Percentiles rank a stretch among this genome's conserved stretches.
These are phyloP conservation scores for Sporobolomyces pararoseus DNA, from an alignment of 768 basidiomycete species.

Conservation along the genomic window DNA sequence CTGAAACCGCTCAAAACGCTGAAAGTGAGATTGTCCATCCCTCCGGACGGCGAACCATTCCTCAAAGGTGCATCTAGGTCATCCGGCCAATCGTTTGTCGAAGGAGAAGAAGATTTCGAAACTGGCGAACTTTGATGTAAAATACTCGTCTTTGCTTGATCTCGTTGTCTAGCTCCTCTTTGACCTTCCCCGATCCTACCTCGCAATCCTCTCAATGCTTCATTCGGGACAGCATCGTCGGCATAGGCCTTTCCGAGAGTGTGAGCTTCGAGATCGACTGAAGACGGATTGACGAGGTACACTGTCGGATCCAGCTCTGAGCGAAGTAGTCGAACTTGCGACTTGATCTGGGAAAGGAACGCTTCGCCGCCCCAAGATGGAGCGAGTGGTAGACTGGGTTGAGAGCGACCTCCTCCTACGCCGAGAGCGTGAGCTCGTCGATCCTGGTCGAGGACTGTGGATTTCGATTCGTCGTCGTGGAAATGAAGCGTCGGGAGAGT, in stretches of 20 bases:
- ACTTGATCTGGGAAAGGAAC: slow-evolving; percentile 74
- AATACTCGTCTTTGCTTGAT: slow-evolving; percentile 63
- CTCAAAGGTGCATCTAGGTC: slow-evolving; percentile 21
- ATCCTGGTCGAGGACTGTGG: slow-evolving; percentile 50
- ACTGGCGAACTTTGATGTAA: slow-evolving; percentile 69
- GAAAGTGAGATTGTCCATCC: slow-evolving; percentile 46
- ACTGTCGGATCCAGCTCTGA: slow-evolving; percentile 79
- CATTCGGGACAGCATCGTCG: slow-evolving; percentile 44
- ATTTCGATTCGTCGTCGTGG: slow-evolving; percentile 92
- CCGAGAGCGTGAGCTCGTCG: slow-evolving; percentile 27
- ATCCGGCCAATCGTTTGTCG: slow-evolving; percentile 32
- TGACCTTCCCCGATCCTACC: slow-evolving; percentile 14
- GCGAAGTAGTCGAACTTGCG: slow-evolving; percentile 74
- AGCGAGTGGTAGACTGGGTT: slow-evolving; percentile 55
- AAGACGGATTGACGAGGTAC: slow-evolving; percentile 87
- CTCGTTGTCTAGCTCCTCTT: slow-evolving; percentile 2
- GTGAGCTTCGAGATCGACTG: slow-evolving; percentile 87
- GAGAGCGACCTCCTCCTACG: slow-evolving; percentile 42
- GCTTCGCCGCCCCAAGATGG: slow-evolving; percentile 45
- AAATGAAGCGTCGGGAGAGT: slow-evolving; percentile 88
- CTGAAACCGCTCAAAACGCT: slow-evolving; percentile 83
- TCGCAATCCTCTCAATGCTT: slow-evolving; percentile 17
- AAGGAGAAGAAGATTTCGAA: slow-evolving; percentile 24
- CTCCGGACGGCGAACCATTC: slow-evolving; percentile 3
- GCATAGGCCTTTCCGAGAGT: slow-evolving; percentile 58